These are phyloP conservation scores for Xerocomellus dryophilus DNA, from an alignment of 768 basidiomycete species.

Conservation along the genomic window DNA sequence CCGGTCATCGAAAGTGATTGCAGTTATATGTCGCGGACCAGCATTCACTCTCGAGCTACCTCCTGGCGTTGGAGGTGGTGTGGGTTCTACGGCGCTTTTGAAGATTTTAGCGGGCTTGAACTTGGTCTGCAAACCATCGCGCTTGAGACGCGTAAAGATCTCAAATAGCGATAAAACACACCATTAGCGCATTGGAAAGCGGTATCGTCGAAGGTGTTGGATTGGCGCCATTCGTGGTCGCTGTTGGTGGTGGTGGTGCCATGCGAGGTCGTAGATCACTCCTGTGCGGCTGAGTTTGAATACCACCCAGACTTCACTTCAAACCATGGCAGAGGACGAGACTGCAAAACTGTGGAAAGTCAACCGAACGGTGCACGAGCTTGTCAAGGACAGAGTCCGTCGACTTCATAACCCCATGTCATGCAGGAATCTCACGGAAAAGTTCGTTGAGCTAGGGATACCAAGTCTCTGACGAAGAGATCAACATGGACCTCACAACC, in stretches of 20 bases:
- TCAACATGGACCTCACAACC: conserved; percentile 76
- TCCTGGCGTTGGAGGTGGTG: conserved; percentile 46
- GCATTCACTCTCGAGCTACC: conserved; percentile 33
- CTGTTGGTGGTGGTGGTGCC: conserved; percentile 40
- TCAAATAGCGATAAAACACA: conserved; percentile 22
- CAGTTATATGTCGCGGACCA: conserved; percentile 77
- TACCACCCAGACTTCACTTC: conserved; percentile 26
- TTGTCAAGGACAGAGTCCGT: conserved; percentile 87
- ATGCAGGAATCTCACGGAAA: conserved; percentile 17
- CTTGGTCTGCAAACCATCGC: conserved; percentile 46
- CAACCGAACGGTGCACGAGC: conserved; percentile 93
- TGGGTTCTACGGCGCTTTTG: conserved; percentile 69
- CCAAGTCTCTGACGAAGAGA: conserved; percentile 91
- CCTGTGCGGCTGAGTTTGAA: conserved; percentile 58
- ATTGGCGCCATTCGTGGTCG: conserved; percentile 34
- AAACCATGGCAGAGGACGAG: conserved; percentile 73
- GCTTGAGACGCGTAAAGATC: background rate
- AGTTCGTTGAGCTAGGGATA: conserved; percentile 62
- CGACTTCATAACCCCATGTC: conserved; percentile 9
- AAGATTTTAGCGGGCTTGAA: conserved; percentile 90
- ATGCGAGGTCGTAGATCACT: conserved; percentile 27
- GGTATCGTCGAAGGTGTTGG: conserved; percentile 36
- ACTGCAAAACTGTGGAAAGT: conserved; percentile 93
- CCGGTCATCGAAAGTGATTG: conserved; percentile 85
- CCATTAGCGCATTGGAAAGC: conserved; percentile 53